Conservation (phyloP, 2,329 filamentous ascomycete species). For the Fusarium decemcellulare region DNA sequence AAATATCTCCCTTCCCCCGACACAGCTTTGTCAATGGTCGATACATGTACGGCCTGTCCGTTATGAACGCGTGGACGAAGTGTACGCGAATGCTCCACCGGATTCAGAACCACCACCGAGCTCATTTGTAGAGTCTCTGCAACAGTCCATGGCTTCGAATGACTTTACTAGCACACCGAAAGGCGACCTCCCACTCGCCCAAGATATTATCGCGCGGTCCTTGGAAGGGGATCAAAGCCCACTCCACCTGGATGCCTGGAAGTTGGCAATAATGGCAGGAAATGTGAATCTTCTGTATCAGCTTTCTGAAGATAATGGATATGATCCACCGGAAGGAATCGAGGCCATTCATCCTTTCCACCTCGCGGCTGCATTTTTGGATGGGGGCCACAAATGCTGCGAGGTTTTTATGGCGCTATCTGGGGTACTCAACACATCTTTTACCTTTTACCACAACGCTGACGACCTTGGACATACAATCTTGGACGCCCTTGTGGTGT, state of each 20-base stretch:
- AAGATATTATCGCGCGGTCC: neutral
- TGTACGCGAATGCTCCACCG: neutral
- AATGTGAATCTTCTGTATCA: neutral
- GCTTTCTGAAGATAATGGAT: neutral
- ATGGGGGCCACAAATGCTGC: constrained; percentile 13
- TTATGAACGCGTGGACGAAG: neutral
- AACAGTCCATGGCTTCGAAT: neutral
- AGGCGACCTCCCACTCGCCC: neutral
- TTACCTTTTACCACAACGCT: constrained; percentile 5
- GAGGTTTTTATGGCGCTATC: neutral
- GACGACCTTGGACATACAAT: constrained; percentile 23
- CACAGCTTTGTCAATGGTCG: constrained; percentile 18
- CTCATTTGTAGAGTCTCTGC: constrained; percentile 12
- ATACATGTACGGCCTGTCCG: neutral
- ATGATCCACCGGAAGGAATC: neutral
- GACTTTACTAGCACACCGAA: constrained; percentile 6
- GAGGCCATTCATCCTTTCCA: constrained; percentile 1
- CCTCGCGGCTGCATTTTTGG: constrained; percentile 22
- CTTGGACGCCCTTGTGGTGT: neutral
- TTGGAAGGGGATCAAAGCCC: neutral
- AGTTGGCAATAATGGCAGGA: constrained; percentile 26
- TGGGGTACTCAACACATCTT: accelerated
- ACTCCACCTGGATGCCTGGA: constrained; percentile 18
- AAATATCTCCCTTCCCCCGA: neutral
- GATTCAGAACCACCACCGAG: neutral